phyloP scores from a whole-genome alignment of 2,329 filamentous ascomycete species.

The Chaetomiaceae sp. region DNA sequence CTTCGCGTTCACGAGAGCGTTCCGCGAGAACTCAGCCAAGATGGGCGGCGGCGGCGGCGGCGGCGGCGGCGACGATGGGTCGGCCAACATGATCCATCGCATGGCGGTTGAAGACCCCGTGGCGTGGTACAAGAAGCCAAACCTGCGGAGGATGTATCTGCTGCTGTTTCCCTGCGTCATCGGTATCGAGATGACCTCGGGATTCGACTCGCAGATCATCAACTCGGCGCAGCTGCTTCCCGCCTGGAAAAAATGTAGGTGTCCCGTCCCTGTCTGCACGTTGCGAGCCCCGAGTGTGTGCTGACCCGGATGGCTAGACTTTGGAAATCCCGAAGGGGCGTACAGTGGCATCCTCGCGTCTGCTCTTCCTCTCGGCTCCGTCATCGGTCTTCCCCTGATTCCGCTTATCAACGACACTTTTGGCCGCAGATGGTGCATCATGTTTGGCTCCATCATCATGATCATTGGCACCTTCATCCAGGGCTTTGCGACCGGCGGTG shows the following conservation, averaged over 20 bases:
- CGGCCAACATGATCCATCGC: constrained; percentile 32
- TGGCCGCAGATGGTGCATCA: constrained; percentile 51
- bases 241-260: constrained; percentile 31
- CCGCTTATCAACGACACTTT: constrained; percentile 48
- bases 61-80: constrained; percentile 6
- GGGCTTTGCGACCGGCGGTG: constrained; percentile 42
- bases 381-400: constrained; percentile 53
- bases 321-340: constrained; percentile 39
- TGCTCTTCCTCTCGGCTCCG: constrained; percentile 54
- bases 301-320: constrained; percentile 31
- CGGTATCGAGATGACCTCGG: constrained; percentile 55
- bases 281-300: too few relatives aligned
- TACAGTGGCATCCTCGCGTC: constrained; percentile 51
- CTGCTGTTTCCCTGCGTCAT: constrained; percentile 51
- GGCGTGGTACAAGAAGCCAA: constrained; percentile 51
- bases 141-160: constrained; percentile 48
- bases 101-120: constrained; percentile 36
- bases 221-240: constrained; percentile 35
- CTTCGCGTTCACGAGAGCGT: background rate
- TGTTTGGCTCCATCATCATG: constrained; percentile 50
- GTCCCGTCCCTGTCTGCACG: constrained; percentile 20
- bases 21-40: constrained; percentile 4
- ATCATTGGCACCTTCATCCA: constrained; percentile 50
- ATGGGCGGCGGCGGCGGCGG: constrained; percentile 20
- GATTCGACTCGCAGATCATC: constrained; percentile 44